These are phyloP conservation scores for Yamadazyma atlantica DNA, from an alignment of 1,139 yeast genomes.

Conservation along the genomic window DNA sequence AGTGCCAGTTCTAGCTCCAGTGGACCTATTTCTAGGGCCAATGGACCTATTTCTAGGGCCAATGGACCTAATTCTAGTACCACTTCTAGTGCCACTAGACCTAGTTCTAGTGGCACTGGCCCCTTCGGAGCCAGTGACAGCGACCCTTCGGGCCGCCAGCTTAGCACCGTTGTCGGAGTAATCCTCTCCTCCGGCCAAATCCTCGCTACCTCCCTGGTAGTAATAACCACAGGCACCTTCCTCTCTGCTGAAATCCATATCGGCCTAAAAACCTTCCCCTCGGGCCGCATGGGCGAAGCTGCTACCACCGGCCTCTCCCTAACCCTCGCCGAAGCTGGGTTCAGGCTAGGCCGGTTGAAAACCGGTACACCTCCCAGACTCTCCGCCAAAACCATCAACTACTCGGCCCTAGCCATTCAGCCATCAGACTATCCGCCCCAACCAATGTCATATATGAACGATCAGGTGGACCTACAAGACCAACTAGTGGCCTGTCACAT, in stretches of 20 bases:
- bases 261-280: conserved; percentile 75
- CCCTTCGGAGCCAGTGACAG: too few species aligned
- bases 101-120: too few species aligned
- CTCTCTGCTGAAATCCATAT: conserved; percentile 93
- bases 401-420: conserved; percentile 57
- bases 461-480: conserved; percentile 56
- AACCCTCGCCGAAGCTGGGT: conserved; percentile 75
- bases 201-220: conserved; percentile 63
- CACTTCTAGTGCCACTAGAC: too few species aligned
- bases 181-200: conserved; percentile 67
- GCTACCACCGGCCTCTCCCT: conserved; percentile 88
- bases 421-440: conserved; percentile 77
- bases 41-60: too few species aligned
- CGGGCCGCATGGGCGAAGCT: conserved; percentile 91
- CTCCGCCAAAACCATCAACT: conserved; percentile 70
- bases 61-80: too few species aligned
- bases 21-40: too few species aligned
- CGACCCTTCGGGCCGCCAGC: too few species aligned
- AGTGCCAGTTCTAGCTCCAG: too few species aligned
- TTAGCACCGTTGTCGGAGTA: conserved; percentile 63
- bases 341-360: conserved; percentile 82
- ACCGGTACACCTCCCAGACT: conserved; percentile 98
- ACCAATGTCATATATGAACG: conserved; percentile 90
- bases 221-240: conserved; percentile 95
- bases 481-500: conserved; percentile 70